Evolutionary conservation across 2,329 filamentous ascomycete genomes (phyloP).

Genomic region (Rutstroemia sp.): DNA sequence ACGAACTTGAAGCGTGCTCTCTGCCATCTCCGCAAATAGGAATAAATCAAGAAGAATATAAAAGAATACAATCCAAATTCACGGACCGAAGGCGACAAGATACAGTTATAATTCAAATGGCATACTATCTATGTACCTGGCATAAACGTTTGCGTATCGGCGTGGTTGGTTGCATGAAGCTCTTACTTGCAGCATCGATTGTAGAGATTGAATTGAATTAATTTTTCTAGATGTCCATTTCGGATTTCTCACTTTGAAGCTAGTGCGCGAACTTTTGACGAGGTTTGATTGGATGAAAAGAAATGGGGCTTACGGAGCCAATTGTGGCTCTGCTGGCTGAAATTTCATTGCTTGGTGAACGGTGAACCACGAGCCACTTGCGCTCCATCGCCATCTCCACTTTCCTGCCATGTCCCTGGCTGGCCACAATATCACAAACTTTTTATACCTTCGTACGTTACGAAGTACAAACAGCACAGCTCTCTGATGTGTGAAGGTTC

Average conservation of each 20-base stretch:
- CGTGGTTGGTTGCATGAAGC: no score
- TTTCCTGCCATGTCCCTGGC: no score
- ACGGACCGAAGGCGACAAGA: neutral
- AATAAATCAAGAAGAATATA: neutral
- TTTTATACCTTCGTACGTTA: no score
- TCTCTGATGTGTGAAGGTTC: neutral
- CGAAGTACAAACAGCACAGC: no score
- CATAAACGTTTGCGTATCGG: no score
- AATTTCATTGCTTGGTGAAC: no score
- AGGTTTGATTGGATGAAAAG: neutral
- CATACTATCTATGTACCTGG: neutral
- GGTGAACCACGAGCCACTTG: no score
- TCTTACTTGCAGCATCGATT: neutral
- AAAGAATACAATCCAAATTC: neutral
- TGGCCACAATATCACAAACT: no score
- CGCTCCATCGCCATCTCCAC: no score
- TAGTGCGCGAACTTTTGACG: constrained; percentile 5
- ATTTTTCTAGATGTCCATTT: constrained; percentile 6
- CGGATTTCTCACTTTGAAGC: neutral
- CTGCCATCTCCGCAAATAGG: constrained; percentile 22
- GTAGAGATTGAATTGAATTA: constrained; percentile 3
- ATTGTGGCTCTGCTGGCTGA: neutral
- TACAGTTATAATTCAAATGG: neutral
- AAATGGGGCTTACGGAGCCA: neutral
- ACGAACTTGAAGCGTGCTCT: constrained; percentile 28